Evolutionary conservation across 352 stramenopile genomes (phyloP).

Genomic region (Globisporangium viniferum): DNA sequence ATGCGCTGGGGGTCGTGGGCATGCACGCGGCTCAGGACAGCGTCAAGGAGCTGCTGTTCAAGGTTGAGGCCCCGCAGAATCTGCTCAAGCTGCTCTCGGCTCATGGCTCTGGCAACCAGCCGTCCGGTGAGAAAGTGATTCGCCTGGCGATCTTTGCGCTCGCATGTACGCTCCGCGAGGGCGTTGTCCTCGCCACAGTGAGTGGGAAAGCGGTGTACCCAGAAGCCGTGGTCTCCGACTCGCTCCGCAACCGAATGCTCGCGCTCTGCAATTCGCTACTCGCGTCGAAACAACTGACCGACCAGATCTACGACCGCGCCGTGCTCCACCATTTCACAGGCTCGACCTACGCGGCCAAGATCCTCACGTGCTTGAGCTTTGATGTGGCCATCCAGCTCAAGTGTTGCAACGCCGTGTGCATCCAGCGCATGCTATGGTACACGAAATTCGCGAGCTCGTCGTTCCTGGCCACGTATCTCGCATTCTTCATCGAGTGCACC

Average conservation of each 20-base stretch:
- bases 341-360: conserved; percentile 38
- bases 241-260: conserved; percentile 19
- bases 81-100: conserved; percentile 43
- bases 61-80: conserved; percentile 40
- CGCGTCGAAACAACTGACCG: conserved; percentile 11
- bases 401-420: conserved; percentile 24
- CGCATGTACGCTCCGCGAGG: conserved; percentile 29
- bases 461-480: conserved; percentile 33
- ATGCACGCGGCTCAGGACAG: conserved; percentile 27
- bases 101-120: background rate
- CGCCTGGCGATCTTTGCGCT: conserved; percentile 51
- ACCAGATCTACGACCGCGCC: conserved; percentile 26
- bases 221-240: conserved; percentile 2
- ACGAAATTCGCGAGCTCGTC: conserved; percentile 24
- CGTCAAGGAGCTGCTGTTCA: conserved; percentile 47
- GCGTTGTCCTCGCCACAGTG: conserved; percentile 17
- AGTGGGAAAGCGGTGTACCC: conserved; percentile 13
- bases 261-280: conserved; percentile 19
- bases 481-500: conserved; percentile 36
- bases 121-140: conserved; percentile 32
- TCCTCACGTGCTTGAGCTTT: conserved; percentile 30
- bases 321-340: conserved; percentile 16
- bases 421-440: conserved; percentile 32
- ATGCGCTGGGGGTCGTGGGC: conserved; percentile 49
- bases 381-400: conserved; percentile 20